Percentiles rank a stretch among this genome's conserved stretches.
Evolutionary conservation across 2,329 filamentous ascomycete species (phyloP).

Genomic region (Nemania abortiva): DNA sequence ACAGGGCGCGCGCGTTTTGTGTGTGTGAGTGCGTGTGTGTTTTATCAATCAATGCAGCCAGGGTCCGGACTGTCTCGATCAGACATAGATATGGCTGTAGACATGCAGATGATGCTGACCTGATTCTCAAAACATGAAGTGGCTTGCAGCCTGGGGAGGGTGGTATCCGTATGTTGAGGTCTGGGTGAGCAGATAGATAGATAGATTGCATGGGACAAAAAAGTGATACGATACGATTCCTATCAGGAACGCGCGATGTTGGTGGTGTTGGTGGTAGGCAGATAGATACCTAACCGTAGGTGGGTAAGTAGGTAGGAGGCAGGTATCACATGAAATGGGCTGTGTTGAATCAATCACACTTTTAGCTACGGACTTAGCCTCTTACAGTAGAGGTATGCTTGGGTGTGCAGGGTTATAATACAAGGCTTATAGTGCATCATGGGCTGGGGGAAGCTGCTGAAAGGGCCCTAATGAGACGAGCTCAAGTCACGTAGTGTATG

Average conservation of each 20-base stretch:
- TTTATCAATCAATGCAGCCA: constrained; percentile 5
- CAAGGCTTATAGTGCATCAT: constrained; percentile 9
- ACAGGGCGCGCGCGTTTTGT: background rate
- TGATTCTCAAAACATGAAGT: constrained; percentile 12
- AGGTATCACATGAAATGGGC: background rate
- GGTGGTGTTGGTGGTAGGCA: background rate
- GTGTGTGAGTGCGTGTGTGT: background rate
- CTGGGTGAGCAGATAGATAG: constrained; percentile 3
- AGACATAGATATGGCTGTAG: background rate
- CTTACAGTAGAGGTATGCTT: background rate
- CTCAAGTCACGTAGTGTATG: background rate
- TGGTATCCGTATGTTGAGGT: constrained; percentile 2
- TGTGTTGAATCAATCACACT: no score
- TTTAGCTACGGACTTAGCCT: background rate
- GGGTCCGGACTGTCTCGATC: constrained; percentile 12
- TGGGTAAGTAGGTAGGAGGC: background rate
- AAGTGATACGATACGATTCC: background rate
- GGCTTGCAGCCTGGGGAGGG: constrained; percentile 1
- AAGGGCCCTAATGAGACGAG: background rate
- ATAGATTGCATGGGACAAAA: background rate
- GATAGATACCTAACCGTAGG: background rate
- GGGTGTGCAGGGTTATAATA: background rate
- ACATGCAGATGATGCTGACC: constrained; percentile 14
- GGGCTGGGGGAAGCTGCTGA: constrained; percentile 15
- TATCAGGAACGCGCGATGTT: background rate